These are phyloP conservation scores for Rhodotorula glutinis DNA, from an alignment of 1,284 basidiomycete species.

Conservation along the genomic window DNA sequence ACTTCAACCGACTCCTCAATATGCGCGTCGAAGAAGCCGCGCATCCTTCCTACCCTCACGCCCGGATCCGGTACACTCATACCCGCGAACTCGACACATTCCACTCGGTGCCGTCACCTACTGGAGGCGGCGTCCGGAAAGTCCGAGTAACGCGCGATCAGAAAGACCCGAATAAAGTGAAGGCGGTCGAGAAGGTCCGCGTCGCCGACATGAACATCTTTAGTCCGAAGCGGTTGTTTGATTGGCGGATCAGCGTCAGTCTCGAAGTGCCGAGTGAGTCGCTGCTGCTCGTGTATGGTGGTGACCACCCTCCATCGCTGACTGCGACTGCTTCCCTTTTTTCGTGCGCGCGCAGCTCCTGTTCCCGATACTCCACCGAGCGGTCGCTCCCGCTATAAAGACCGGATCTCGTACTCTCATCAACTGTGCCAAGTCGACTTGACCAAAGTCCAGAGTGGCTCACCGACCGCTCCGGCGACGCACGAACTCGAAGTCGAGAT, in stretches of 20 bases:
- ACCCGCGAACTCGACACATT: conserved; percentile 75
- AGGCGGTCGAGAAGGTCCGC: conserved; percentile 68
- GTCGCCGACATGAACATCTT: conserved; percentile 84
- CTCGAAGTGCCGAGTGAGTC: conserved; percentile 61
- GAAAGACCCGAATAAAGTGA: conserved; percentile 58
- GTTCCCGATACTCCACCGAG: conserved; percentile 43
- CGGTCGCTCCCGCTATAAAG: conserved; percentile 63
- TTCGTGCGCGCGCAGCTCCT: conserved; percentile 27
- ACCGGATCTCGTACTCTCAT: conserved; percentile 87
- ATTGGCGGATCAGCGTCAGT: conserved; percentile 90
- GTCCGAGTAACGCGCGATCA: conserved; percentile 82
- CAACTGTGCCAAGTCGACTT: conserved; percentile 90
- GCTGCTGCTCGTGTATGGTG: background rate
- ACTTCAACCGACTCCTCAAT: conserved; percentile 83
- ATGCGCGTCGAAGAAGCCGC: conserved; percentile 59
- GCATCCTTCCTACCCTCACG: conserved; percentile 54
- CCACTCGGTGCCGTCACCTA: conserved; percentile 52
- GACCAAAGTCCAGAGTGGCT: conserved; percentile 69
- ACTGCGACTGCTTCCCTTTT: background rate
- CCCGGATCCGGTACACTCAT: conserved; percentile 71
- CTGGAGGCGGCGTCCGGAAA: conserved; percentile 55
- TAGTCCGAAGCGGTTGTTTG: conserved; percentile 74
- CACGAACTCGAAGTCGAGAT: conserved; percentile 62
- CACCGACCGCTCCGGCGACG: conserved; percentile 30
- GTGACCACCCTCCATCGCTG: no score